These are phyloP conservation scores for Rhexocercosporidium sp. DNA, from an alignment of 2,329 filamentous ascomycete genomes.

Conservation along the genomic window DNA sequence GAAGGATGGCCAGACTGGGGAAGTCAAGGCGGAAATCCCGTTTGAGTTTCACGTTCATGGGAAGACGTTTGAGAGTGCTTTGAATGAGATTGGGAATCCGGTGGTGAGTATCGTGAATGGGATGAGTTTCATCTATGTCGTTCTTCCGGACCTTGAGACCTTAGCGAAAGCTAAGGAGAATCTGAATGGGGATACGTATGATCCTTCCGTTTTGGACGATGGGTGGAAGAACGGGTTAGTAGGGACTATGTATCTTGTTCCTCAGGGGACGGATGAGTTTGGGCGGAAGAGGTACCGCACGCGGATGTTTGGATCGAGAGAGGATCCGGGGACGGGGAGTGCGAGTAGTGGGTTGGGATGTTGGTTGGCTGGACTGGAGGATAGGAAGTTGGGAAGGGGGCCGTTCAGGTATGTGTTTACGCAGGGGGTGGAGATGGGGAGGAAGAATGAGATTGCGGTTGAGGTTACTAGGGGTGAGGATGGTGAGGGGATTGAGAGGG, in stretches of 20 bases:
- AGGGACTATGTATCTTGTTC: slow-evolving; percentile 62
- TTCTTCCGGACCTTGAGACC: slow-evolving; percentile 63
- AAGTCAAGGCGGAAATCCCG: slow-evolving; percentile 63
- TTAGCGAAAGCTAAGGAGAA: slow-evolving; percentile 54
- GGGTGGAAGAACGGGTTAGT: slow-evolving; percentile 61
- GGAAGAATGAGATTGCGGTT: slow-evolving; percentile 29
- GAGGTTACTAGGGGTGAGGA: slow-evolving; percentile 13
- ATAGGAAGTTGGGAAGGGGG: slow-evolving; percentile 32
- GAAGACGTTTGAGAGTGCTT: slow-evolving; percentile 48
- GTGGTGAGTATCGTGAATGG: slow-evolving; percentile 70
- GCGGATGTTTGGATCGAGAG: slow-evolving; percentile 62
- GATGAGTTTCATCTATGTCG: slow-evolving; percentile 72
- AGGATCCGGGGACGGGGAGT: slow-evolving; percentile 68
- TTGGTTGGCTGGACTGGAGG: slow-evolving; percentile 55
- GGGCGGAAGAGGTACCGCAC: slow-evolving; percentile 48
- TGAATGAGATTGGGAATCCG: slow-evolving; percentile 34
- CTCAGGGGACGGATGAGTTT: slow-evolving; percentile 45
- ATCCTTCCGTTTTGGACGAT: slow-evolving; percentile 48
- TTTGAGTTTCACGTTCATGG: slow-evolving; percentile 69
- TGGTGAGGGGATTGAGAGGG: slow-evolving; percentile 22
- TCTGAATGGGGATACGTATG: slow-evolving; percentile 37
- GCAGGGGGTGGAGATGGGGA: slow-evolving; percentile 71
- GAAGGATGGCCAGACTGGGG: not conserved
- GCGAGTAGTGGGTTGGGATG: slow-evolving; percentile 61
- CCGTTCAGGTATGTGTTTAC: slow-evolving; percentile 55